Base-by-base conservation (phyloP, 352 stramenopile genomes). In the Phytopythium delawarense region DNA sequence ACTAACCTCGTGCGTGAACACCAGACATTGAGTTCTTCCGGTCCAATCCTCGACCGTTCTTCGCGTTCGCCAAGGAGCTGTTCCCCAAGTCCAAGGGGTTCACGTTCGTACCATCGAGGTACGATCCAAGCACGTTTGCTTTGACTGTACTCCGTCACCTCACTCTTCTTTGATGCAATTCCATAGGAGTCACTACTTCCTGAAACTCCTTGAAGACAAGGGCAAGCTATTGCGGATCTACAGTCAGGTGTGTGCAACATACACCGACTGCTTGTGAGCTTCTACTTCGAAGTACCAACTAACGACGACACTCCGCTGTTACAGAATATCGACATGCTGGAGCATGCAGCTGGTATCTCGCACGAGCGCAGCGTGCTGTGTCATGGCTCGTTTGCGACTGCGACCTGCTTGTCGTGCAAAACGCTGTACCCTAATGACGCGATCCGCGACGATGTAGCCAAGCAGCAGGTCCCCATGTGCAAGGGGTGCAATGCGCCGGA, bases 21-120 rank as follows among this genome's bases (percentile, higher is more conserved):
- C n/a, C 50, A 90, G 96, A 99, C 69, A 94, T 99, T 30, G 94
- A 99, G 59, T 98, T 97, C 69, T 99, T 99, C 70, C 73, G 77
- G 21, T 83, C 97, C 15, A 96, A 99, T 68, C 97, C 97, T 5
- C 70, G 75, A 52, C 97, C 97, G 5, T 99, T 99, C 75, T 99
- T 98, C 70, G 88, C 89, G 52, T 99, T 99, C 69, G 97, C 96
- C 11, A 94, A 91, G 55, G 82, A 95, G 25, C 54, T 94, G 32
- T 92, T 94, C 37, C 85, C 85, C 0, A 92, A 94, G 61, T 81
- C 79, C 4, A 87, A 81, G 39, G 83, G 85, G 0, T 92, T 92
- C 54, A 92, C 85, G 9, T 91, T 94, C 70, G 82, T 96, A 18
- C 85, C 85, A 18, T 94, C 85, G 32, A 75, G 64, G 67, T 74